phyloP scores from a whole-genome alignment of 2,329 filamentous ascomycete species.

The Trematosphaeria pertusa region DNA sequence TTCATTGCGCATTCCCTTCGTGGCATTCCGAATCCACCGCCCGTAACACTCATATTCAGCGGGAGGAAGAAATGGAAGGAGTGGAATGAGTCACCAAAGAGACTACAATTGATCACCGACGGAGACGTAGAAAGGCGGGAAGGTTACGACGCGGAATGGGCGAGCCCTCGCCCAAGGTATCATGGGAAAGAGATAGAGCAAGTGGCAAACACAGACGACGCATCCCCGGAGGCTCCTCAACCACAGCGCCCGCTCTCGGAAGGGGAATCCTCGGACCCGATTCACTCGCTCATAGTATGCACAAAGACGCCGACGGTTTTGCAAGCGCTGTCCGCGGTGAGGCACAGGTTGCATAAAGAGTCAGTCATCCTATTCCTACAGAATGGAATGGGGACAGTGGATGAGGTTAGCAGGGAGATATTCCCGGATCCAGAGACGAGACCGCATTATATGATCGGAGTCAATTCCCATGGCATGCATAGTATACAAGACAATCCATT shows the following conservation, averaged over 20 bases:
- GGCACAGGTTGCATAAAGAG: constrained; percentile 68
- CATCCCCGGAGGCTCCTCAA: constrained; percentile 1
- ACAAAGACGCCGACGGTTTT: constrained; percentile 76
- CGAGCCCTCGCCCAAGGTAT: constrained; percentile 41
- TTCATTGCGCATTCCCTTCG: constrained; percentile 78
- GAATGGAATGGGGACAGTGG: constrained; percentile 84
- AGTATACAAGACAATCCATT: constrained; percentile 54
- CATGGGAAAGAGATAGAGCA: constrained; percentile 45
- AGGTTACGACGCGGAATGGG: constrained; percentile 57
- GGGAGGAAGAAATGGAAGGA: constrained; percentile 51
- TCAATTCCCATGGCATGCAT: constrained; percentile 66
- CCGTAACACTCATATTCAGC: constrained; percentile 82
- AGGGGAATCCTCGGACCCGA: constrained; percentile 54
- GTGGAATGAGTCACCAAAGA: constrained; percentile 56
- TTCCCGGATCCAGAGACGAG: constrained; percentile 71
- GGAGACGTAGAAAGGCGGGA: constrained; percentile 46
- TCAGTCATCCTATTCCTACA: constrained; percentile 80
- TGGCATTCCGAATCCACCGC: constrained; percentile 67
- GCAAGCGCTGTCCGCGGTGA: constrained; percentile 69
- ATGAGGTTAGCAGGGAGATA: constrained; percentile 73
- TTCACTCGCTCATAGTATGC: constrained; percentile 78
- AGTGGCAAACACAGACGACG: background rate
- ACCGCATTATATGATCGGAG: constrained; percentile 79
- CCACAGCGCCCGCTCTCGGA: constrained; percentile 12
- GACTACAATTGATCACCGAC: constrained; percentile 57